Percentiles rank a stretch among this genome's conserved stretches.
Evolutionary conservation across 192 early-diverging fungal species (phyloP).

Genomic region (Spinellus fusiger): DNA sequence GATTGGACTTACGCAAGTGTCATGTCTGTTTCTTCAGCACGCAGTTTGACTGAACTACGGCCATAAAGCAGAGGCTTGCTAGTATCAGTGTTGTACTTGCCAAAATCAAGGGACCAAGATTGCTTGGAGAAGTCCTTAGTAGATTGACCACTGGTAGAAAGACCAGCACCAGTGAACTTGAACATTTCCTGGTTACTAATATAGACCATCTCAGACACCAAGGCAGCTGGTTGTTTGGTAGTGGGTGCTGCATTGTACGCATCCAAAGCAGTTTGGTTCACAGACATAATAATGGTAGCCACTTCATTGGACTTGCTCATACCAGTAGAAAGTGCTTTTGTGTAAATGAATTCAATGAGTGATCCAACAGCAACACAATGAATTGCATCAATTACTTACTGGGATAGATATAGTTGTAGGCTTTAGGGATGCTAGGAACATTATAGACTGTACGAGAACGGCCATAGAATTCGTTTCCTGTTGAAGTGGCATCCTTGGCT

Average conservation of each 20-base stretch:
- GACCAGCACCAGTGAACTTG: constrained; percentile 30
- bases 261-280: constrained; percentile 20
- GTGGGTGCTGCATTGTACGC: constrained; percentile 24
- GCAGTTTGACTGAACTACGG: constrained; percentile 39
- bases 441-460: constrained; percentile 32
- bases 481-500: constrained; percentile 20
- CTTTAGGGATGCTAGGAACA: constrained; percentile 35
- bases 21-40: constrained; percentile 39
- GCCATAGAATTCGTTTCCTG: constrained; percentile 45
- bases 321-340: constrained; percentile 16
- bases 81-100: constrained; percentile 30
- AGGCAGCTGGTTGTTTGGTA: constrained; percentile 18
- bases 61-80: constrained; percentile 13
- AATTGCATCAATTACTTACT: constrained; percentile 26
- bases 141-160: constrained; percentile 39
- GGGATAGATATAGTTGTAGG: constrained; percentile 38
- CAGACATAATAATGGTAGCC: constrained; percentile 38
- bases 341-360: not conserved
- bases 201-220: constrained; percentile 29
- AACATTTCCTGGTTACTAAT: constrained; percentile 34
- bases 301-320: constrained; percentile 37
- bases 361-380: not conserved
- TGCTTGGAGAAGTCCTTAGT: constrained; percentile 47
- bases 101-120: constrained; percentile 39
- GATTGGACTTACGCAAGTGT: constrained; percentile 21